Base-by-base conservation (phyloP, 352 stramenopile species). In the Phytophthora constricta region DNA sequence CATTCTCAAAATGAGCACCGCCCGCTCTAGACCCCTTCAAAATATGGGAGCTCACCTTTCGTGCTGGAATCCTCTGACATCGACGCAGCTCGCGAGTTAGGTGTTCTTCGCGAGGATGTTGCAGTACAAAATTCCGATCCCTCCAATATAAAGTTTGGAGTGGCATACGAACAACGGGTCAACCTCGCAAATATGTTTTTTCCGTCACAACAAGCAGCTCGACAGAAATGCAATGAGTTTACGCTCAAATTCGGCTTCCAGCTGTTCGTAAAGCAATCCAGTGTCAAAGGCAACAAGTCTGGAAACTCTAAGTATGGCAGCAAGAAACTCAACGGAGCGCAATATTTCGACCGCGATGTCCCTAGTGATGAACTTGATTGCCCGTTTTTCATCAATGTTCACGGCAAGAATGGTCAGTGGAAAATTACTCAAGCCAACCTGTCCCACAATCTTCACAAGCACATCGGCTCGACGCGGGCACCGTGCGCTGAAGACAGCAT, bases 311-410 rank as follows among this genome's bases (percentile, higher is more conserved):
- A 63, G 37, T 63, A 41, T 23, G 13, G 10, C 19, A 54, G 52
- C 46, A 63, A 69, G 22, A 48, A 54, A 3, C 46, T 54, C 0
- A 48, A 63, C 9, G 26, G 45, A 9, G 26, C 19, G 5, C 61
- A 58, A 9, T 58, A 46, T 54, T 63, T 58, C 13, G 31, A 63
- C 11, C 11, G 14, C 10, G 20, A 50, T 0, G 41, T 19, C 1
- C 14, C 43, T 1, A 11, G 9, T 5, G 61, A 57, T 0, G 39
- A 48, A 0, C 1, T 64, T 0, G 5, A 59, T 7, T 69, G 53
- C 9, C 46, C 53, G 2, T 69, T 64, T 43, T 69, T 54, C 34
- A 13, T 69, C 7, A 69, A 59, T n/a, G 37, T 53, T 0, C 58
- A 19, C 25, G 27, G 52, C 4, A 2, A 5, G 10, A 19, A 62